phyloP scores from a whole-genome alignment of 2,329 filamentous ascomycete genomes.

The Monosporascus sp. region DNA sequence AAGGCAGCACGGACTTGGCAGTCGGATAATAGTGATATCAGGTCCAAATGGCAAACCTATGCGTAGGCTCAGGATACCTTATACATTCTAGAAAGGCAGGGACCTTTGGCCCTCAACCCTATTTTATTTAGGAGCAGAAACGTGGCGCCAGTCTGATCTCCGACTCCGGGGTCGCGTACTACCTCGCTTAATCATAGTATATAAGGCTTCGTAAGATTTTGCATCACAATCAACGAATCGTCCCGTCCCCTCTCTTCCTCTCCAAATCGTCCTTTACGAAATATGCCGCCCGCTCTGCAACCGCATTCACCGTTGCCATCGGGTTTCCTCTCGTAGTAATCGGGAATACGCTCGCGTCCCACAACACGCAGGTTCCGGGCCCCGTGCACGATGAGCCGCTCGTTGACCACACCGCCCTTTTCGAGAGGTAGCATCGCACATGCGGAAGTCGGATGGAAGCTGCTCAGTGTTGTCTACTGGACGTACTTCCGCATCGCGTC shows the following conservation, averaged over 20 bases:
- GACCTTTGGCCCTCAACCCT: too few relatives aligned
- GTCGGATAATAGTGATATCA: too few relatives aligned
- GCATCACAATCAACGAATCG: too few relatives aligned
- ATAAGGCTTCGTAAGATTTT: too few relatives aligned
- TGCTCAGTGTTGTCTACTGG: background rate
- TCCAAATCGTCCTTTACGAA: background rate
- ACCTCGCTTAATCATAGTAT: too few relatives aligned
- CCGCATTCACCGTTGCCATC: background rate
- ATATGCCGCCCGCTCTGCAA: background rate
- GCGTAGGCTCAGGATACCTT: too few relatives aligned
- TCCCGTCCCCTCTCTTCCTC: background rate
- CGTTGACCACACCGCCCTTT: background rate
- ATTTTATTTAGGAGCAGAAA: too few relatives aligned
- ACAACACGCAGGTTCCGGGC: background rate
- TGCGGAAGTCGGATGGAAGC: background rate
- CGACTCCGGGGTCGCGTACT: too few relatives aligned
- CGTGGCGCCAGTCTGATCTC: too few relatives aligned
- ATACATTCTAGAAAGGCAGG: too few relatives aligned
- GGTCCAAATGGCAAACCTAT: too few relatives aligned
- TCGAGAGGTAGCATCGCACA: background rate
- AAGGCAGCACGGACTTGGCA: too few relatives aligned
- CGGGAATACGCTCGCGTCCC: background rate
- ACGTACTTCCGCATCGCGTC: background rate
- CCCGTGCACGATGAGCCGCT: background rate
- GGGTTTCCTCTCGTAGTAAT: background rate